Evolutionary conservation across 805 yeast genomes (phyloP), one percentile per base, ranked within the genome.

Genomic region (Kuraishia floccosa): DNA sequence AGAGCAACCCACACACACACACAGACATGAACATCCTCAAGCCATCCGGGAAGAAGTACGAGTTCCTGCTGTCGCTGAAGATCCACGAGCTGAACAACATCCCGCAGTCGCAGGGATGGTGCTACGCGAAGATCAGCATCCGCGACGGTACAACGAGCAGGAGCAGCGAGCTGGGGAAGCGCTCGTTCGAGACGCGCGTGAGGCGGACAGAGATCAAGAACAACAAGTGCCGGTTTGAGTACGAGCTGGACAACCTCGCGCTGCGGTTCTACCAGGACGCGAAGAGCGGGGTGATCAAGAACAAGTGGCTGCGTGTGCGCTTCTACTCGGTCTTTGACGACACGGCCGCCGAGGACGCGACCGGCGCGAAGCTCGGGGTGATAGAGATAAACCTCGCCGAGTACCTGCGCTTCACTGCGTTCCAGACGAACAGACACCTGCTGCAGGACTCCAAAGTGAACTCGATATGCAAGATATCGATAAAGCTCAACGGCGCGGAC

Each of bases 391-490:
- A 86, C 44, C 47, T 87, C 25, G 56, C 89, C 0, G 93, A 85
- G 42, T 84, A 77, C 49, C 67, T 78, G 23, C 61, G 65, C 39
- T 72, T 68, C 33, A 59, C 63, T 20, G 63, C 65, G 32, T 63
- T 71, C 3, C 52, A 65, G 4, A 60, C 76, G 2, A 64, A 78
- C 38, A 62, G 82, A 38, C 85, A 80, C 42, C 55, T 89, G 27
- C 58, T 89, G 23, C 77, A 77, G 43, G 68, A 83, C 17, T 79
- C 94, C 2, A 83, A 84, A 40, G 73, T 89, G 13, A 89, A 89
- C 50, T 77, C 93, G 2, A 79, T 84, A n/a, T 52, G 80, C 24
- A 76, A 68, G 36, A 37, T 84, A 25, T 64, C 76, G 2, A 56
- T 82, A n/a, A 39, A 32, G 13, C 25, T 53, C 14, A 36, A 35